phyloP scores from a whole-genome alignment of 2,329 filamentous ascomycete genomes.

The Pseudonectria foliicola region DNA sequence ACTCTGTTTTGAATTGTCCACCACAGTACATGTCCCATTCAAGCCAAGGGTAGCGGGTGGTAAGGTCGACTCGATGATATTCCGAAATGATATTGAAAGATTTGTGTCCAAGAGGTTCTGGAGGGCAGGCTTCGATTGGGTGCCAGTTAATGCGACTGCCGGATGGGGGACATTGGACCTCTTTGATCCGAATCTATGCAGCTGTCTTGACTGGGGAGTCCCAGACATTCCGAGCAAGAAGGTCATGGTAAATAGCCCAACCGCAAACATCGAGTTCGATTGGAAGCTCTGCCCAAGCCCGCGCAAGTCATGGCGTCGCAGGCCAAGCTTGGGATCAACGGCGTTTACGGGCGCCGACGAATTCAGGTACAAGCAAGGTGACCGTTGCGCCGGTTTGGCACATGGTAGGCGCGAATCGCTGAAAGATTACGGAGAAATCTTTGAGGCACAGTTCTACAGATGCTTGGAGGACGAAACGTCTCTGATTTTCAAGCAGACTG shows the following conservation, averaged over 20 bases:
- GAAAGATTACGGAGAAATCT: too few relatives aligned
- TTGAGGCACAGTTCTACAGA: too few relatives aligned
- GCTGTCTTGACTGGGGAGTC: slow-evolving; percentile 4
- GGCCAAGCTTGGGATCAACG: background rate
- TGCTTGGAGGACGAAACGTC: background rate
- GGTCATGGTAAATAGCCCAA: background rate
- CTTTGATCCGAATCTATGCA: slow-evolving; percentile 6
- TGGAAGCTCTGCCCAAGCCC: slow-evolving; percentile 4
- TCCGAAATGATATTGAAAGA: too few relatives aligned
- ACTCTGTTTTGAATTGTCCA: too few relatives aligned
- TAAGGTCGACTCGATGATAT: too few relatives aligned
- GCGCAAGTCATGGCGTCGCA: background rate
- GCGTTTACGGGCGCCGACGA: slow-evolving; percentile 1
- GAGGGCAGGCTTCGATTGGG: too few relatives aligned
- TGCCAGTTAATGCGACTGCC: background rate
- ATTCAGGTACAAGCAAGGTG: background rate
- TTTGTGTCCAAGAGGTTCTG: too few relatives aligned
- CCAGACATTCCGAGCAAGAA: too few relatives aligned
- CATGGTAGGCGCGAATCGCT: background rate
- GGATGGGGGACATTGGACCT: slow-evolving; percentile 1
- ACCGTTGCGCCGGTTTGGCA: slow-evolving; percentile 2
- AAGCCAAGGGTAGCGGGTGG: too few relatives aligned
- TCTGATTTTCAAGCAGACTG: slow-evolving; percentile 1
- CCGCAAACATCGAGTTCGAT: background rate
- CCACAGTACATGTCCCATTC: too few relatives aligned